Evolutionary conservation across 1,284 basidiomycete genomes (phyloP), one percentile per base, ranked within the genome.

Genomic region (Ceraceosorus guamensis): DNA sequence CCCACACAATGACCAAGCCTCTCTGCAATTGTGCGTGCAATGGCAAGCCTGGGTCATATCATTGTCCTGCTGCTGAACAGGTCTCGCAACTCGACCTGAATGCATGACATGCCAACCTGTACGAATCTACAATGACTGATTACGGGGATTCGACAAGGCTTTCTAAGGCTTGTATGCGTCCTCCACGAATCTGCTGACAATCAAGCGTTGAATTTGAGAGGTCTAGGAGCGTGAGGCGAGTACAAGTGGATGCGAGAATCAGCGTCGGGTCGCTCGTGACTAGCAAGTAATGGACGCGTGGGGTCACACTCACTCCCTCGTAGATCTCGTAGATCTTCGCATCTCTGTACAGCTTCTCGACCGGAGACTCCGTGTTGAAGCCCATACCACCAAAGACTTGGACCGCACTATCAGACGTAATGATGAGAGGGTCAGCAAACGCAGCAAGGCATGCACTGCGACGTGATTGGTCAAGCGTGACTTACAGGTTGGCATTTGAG

Each of bases 311-410:
- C 8, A 8, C 37, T 41, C 8, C 37, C 8, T n/a, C n/a, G 37
- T 41, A n/a, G 8, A 8, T 8, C 37, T n/a, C 37, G 37, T 35
- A 37, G 44, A 37, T 70, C 51, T 63, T 65, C 8, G 69, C 68
- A 60, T 73, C 78, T 56, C 79, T 67, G 70, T 78, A 81, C 11
- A 82, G 76, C 75, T 82, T 82, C 67, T 82, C 81, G 57, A 81
- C 81, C 0, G 81, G 79, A 63, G 78, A 78, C 63, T 82, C 81
- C 4, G 79, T 79, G 73, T 81, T 81, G 77, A 79, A 81, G 4
- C 80, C 80, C 0, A 79, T 76, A n/a, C 80, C 80, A 24, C 77
- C 77, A 48, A 70, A 75, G 55, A 78, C 66, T 62, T 79, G 78
- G 5, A 83, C 80, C 3, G 80, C 81, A 24, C 78, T 67, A 61